Conservation (phyloP, 177 flowering plant species). For the Vitis hybrid region DNA sequence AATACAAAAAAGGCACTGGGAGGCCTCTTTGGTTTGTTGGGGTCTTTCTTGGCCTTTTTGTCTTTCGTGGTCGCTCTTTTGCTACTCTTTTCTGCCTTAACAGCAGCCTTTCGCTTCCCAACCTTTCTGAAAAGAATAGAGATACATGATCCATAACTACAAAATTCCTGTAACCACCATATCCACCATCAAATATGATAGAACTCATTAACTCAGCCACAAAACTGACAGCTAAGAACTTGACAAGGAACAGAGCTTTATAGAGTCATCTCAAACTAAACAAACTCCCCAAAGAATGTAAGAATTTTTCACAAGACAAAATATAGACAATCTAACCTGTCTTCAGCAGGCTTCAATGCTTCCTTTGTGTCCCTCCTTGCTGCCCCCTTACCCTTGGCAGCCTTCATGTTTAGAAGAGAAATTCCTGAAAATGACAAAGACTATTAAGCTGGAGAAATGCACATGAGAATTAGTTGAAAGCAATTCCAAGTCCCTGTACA, state of each 20-base stretch:
- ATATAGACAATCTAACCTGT: slow-evolving; percentile 34
- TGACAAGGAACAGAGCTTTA: background rate
- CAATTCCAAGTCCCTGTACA: too few species aligned
- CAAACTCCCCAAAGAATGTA: background rate
- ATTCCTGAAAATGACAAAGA: slow-evolving; percentile 1
- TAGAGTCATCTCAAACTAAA: background rate
- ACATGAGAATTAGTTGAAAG: too few species aligned
- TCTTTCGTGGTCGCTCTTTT: slow-evolving; percentile 38
- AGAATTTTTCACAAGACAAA: background rate
- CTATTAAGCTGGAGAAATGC: background rate
- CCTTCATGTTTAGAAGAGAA: slow-evolving; percentile 36
- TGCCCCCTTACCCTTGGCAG: slow-evolving; percentile 51
- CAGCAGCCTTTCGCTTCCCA: slow-evolving; percentile 71
- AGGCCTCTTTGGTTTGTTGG: slow-evolving; percentile 89
- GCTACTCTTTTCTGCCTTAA: slow-evolving; percentile 32
- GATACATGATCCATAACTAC: slow-evolving; percentile 25
- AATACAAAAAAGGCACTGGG: slow-evolving; percentile 90
- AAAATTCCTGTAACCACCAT: slow-evolving; percentile 14
- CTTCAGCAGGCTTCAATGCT: slow-evolving; percentile 63
- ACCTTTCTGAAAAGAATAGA: slow-evolving; percentile 52
- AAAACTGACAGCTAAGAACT: background rate
- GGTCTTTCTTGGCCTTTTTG: slow-evolving; percentile 59
- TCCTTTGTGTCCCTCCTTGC: slow-evolving; percentile 47
- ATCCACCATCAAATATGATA: slow-evolving; percentile 10
- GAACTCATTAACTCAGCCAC: background rate